Base-by-base conservation (phyloP, 306 rosid genomes). In the Ochetophila trinervis region DNA sequence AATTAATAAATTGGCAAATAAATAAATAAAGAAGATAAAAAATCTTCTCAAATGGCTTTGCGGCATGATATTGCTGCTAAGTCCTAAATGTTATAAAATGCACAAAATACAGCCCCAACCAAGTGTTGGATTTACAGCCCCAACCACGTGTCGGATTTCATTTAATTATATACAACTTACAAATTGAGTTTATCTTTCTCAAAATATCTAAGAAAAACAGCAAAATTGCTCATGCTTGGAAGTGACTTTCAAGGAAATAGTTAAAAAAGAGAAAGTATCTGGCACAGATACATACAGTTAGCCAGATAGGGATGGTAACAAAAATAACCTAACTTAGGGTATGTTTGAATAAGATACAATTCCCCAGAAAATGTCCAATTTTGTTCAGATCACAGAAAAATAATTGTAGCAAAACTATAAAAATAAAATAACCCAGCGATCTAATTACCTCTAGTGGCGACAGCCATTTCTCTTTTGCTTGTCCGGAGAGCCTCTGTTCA, bases 401-500 rank as follows among this genome's bases (percentile, higher is more conserved):
- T 44, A 21, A 44, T 2, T 44, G 42, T 20, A 13, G 18, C 1
- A 19, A 52, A 20, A 63, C 2, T n/a, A 11, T 15, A 37, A 23
- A 53, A 62, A 53, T 35, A 17, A 13, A 20, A 60, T 37, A 27
- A 37, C 16, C 14, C 45, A 65, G 35, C 57, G 17, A 47, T 20
- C 63, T 5, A 24, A 60, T 52, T 70, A 91, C 98, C 98, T 89
- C 98, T 85, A 5, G 98, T 91, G 62, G 98, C 98, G 53, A 87
- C 90, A 47, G 92, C 68, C 98, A 91, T 91, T 72, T 91, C 98
- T 66, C 87, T 87, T 83, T 91, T 91, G 80, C 98, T 91, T 44
- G 88, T 67, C 76, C 98, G 82, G 72, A 91, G 84, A 60, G 98
- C 98, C 36, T 91, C 98, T 91, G 87, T 59, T 60, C 76, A 72